Evolutionary conservation across 2,329 filamentous ascomycete species (phyloP).

Genomic region (Aureobasidium sp.): DNA sequence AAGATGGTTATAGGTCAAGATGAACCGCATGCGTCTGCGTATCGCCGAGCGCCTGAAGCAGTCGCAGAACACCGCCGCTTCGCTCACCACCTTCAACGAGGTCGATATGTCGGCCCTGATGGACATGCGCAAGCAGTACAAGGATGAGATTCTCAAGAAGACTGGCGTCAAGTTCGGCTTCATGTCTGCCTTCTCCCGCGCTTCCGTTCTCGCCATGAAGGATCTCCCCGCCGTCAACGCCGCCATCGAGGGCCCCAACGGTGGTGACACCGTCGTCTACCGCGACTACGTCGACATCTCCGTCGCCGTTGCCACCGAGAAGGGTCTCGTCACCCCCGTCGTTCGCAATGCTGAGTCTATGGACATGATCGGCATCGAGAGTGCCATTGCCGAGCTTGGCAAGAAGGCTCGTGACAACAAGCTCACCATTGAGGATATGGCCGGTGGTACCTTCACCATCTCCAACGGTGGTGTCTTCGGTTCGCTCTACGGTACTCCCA

Average conservation of each 20-base stretch:
- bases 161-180: constrained; percentile 98
- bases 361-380: constrained; percentile 85
- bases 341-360: constrained; percentile 87
- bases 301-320: constrained; percentile 93
- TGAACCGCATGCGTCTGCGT: constrained; percentile 98
- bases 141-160: constrained; percentile 93
- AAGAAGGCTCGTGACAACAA: constrained; percentile 97
- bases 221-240: constrained; percentile 94
- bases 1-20: constrained; percentile 70
- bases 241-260: constrained; percentile 90
- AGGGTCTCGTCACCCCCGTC: constrained; percentile 92
- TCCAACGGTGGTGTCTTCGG: constrained; percentile 96
- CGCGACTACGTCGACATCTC: constrained; percentile 97
- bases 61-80: constrained; percentile 96
- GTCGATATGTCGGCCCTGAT: constrained; percentile 98
- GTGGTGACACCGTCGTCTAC: constrained; percentile 96
- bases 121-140: constrained; percentile 95
- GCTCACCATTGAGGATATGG: constrained; percentile 98
- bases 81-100: constrained; percentile 97
- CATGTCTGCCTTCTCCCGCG: constrained; percentile 95
- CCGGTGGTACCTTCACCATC: constrained; percentile 95
- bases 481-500: constrained; percentile 93
- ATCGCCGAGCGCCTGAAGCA: constrained; percentile 98
- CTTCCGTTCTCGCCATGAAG: constrained; percentile 84
- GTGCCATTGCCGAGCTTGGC: constrained; percentile 84